Evolutionary conservation across 2,329 filamentous ascomycete species (phyloP), one percentile per base, ranked within the genome.

Genomic region (Ophiostoma sp.): DNA sequence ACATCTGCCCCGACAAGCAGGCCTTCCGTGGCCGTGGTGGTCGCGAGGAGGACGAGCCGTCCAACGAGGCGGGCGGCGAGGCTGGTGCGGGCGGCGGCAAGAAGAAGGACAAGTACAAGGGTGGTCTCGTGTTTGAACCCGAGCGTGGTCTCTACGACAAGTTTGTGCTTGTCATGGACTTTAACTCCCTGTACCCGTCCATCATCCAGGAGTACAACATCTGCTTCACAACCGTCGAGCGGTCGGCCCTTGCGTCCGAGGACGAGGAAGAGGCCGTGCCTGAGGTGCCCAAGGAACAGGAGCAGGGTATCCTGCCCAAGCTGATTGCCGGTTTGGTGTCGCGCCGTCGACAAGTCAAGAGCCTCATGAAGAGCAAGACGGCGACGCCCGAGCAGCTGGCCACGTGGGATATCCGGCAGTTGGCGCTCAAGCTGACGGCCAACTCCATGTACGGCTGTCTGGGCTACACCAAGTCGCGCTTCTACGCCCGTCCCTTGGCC

Each of bases 131-230:
- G 73, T 98, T 99, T 78, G 96, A 99, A 81, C 96, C 96, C 4
- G 95, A 98, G 81, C 98, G 95, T 82, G 96, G 97, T 22, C 88
- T 99, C 4, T 99, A 99, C 80, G 96, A 99, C 87, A 97, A 97
- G 83, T 98, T 97, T 82, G 93, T 99, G 71, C 88, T 99, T 72
- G 97, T 99, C 82, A 99, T 99, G 97, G 96, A 99, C 86, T 99
- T 99, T 86, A 99, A 99, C 87, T 98, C 95, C 78, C 86, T 99
- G 75, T 99, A 99, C 79, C 96, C 96, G 42, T 98, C 94, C 80
- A 98, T 99, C 79, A 99, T 99, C 75, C 97, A 99, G 80, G 97
- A 99, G 87, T 99, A 91, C 85, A 99, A 99, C 83, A 99, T 99
- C 78, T 99, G 97, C 85, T 99, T 99, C 83, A 99, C 96, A 1